Conservation (phyloP, 257 asterid genomes). For the Nicotiana noctiflora region DNA sequence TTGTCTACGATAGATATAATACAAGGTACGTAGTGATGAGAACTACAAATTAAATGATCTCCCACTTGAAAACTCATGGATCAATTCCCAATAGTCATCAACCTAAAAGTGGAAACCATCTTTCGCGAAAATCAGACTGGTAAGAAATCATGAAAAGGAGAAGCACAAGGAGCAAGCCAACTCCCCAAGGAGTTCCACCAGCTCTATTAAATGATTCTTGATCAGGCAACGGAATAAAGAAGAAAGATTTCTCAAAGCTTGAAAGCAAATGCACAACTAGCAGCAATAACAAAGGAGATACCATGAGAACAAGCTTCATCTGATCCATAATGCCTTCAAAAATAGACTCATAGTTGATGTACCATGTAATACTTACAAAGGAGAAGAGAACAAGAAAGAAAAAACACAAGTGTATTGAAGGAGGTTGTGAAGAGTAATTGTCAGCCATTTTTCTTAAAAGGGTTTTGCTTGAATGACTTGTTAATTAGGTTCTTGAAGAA, state of each 20-base stretch:
- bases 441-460: conserved; percentile 29
- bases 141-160: conserved; percentile 77
- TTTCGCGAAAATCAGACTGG: conserved; percentile 77
- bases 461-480: not conserved
- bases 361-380: conserved; percentile 73
- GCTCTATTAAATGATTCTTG: conserved; percentile 54
- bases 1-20: not conserved
- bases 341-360: conserved; percentile 57
- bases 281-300: conserved; percentile 66
- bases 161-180: conserved; percentile 62
- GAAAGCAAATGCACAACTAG: conserved; percentile 60
- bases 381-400: conserved; percentile 48
- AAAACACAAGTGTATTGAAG: conserved; percentile 54
- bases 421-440: conserved; percentile 26
- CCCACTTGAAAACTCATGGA: not conserved
- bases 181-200: conserved; percentile 89
- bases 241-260: conserved; percentile 28
- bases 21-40: not conserved
- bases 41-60: not conserved
- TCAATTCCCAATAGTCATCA: conserved; percentile 10
- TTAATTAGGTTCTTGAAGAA: too few species aligned
- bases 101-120: conserved; percentile 73
- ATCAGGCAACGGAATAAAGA: conserved; percentile 47
- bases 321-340: conserved; percentile 65
- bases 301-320: conserved; percentile 49